Evolutionary conservation across 345 rosid species (phyloP).

Genomic region (Laguncularia racemosa): DNA sequence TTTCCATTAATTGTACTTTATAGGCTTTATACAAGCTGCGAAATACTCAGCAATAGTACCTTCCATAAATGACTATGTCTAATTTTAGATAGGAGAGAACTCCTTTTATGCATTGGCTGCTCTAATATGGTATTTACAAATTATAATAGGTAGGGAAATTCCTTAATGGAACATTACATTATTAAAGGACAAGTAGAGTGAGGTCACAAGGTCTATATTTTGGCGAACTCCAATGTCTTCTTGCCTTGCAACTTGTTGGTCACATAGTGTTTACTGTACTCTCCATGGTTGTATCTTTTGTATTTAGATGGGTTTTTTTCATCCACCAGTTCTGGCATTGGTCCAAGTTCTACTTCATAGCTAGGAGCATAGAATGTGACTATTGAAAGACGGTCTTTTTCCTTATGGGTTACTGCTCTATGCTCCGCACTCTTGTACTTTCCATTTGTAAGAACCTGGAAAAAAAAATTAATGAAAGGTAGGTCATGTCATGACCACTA

Average conservation of each 20-base stretch:
- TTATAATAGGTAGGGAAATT: no score
- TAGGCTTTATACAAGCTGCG: not conserved
- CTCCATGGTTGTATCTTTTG: conserved; percentile 83
- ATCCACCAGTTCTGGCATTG: conserved; percentile 65
- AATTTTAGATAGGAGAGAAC: not conserved
- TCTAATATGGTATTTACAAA: no score
- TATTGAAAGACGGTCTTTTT: conserved; percentile 76
- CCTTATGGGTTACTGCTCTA: conserved; percentile 72
- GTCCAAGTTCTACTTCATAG: conserved; percentile 79
- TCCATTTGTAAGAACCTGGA: conserved; percentile 87
- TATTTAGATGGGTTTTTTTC: conserved; percentile 76
- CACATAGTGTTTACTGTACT: conserved; percentile 78
- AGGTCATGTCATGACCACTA: no score
- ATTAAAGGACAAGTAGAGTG: no score
- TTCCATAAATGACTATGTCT: not conserved
- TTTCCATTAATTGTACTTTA: not conserved
- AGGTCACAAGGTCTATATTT: conserved; percentile 18
- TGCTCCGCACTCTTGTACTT: conserved; percentile 93
- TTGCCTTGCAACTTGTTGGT: conserved; percentile 85
- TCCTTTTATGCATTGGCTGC: not conserved
- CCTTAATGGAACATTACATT: no score
- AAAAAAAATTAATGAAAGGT: not conserved
- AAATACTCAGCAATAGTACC: not conserved
- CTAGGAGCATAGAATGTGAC: conserved; percentile 94
- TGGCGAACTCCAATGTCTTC: conserved; percentile 80